Evolutionary conservation across 176 grass and related monocot genomes (phyloP), one percentile per base, ranked within the genome.

Genomic region (Ensete glaucum): DNA sequence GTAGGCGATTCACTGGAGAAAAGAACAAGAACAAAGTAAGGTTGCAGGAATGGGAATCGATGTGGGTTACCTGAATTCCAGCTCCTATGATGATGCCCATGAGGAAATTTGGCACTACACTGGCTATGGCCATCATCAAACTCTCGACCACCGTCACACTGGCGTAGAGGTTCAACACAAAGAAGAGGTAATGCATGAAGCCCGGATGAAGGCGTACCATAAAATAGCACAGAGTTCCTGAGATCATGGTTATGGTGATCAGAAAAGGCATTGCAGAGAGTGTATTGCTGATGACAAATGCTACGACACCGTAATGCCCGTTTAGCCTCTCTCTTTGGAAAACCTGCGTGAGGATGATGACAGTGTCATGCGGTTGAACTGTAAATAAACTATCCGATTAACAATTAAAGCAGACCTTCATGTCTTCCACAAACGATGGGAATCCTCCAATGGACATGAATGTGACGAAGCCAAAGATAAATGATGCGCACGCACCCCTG

Each of bases 401-500:
- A 43, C 34, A 43, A 43, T 0, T 43, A 6, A 72, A 72, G 57
- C n/a, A 19, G 9, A 99, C 96, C 96, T 99, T 99, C 96, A 99
- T 99, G 83, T 99, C 96, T 86, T 99, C 96, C 9, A 99, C 96
- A 54, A 99, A 99, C 5, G 96, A 99, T 73, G 96, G 96, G 43
- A 99, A 99, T 74, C 96, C 96, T 86, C 96, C 96, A 56, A 99
- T 99, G 19, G 96, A 99, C 96, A 99, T 99, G 75, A 99, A 99
- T 19, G 96, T 99, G 52, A 99, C 91, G 12, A 99, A 99, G 65
- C 96, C 96, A 20, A 99, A 95, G 69, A 99, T 86, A 8, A 99
- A 99, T 0, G 96, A 87, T 70, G 88, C 79, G 56, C 96, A 99
- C 14, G 96, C 66, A 75, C 55, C 96, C 11, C 96, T 86, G 53